A percentile compares a stretch with the other conserved stretches of the same genome.
These are phyloP conservation scores for Boletus semigastroideus DNA, from an alignment of 1,284 basidiomycete species.

Conservation along the genomic window DNA sequence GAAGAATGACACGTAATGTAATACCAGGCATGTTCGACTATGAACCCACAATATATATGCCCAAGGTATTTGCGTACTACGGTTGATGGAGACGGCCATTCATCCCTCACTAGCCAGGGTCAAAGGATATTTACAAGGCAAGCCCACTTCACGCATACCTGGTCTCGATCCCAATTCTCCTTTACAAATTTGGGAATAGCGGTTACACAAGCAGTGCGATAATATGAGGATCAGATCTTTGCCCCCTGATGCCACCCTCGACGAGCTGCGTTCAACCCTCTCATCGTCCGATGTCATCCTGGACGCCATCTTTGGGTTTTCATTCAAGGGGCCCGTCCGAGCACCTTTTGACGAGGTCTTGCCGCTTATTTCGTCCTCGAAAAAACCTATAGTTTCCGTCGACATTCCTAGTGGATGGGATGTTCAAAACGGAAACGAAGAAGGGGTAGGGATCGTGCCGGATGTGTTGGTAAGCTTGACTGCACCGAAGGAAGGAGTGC, in stretches of 20 bases:
- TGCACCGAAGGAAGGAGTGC: slow-evolving; percentile 89
- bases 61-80: slow-evolving; percentile 60
- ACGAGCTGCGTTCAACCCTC: slow-evolving; percentile 55
- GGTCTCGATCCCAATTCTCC: background rate
- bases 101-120: slow-evolving; percentile 58
- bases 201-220: slow-evolving; percentile 82
- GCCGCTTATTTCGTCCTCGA: slow-evolving; percentile 60
- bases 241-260: slow-evolving; percentile 47
- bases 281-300: slow-evolving; percentile 79
- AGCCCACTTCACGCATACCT: background rate
- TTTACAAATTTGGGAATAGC: slow-evolving; percentile 37
- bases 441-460: slow-evolving; percentile 62
- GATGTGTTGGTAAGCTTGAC: slow-evolving; percentile 89
- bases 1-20: background rate
- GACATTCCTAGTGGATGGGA: slow-evolving; percentile 98
- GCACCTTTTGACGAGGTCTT: slow-evolving; percentile 84
- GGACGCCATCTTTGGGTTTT: slow-evolving; percentile 98
- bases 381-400: slow-evolving; percentile 82
- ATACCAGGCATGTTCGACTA: slow-evolving; percentile 84
- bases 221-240: slow-evolving; percentile 83
- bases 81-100: background rate
- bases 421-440: slow-evolving; percentile 74
- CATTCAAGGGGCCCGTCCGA: slow-evolving; percentile 87
- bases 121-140: slow-evolving; percentile 87
- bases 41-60: slow-evolving; percentile 83